A percentile compares a stretch with the other conserved stretches of the same genome.
Conservation (phyloP, 2,329 filamentous ascomycete genomes). For the Pseudophaeomoniella oleicola region DNA sequence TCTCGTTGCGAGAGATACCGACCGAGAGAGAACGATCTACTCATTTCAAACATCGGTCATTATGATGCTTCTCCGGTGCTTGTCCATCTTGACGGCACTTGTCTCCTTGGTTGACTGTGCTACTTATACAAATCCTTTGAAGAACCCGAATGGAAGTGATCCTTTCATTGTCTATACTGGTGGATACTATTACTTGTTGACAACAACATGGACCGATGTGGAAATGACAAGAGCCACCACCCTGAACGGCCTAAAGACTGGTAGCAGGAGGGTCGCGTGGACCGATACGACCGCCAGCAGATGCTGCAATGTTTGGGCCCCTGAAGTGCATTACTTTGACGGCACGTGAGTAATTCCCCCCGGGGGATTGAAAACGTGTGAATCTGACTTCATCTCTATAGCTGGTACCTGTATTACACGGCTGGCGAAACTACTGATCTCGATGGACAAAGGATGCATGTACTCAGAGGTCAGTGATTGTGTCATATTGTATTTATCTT, state of each 20-base stretch:
- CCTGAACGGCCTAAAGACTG: conserved; percentile 40
- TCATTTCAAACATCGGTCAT: no score
- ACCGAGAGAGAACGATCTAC: no score
- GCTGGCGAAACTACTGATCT: conserved; percentile 32
- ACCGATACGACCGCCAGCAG: conserved; percentile 29
- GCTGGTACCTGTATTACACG: conserved; percentile 45
- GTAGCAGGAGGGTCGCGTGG: conserved; percentile 36
- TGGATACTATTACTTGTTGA: conserved; percentile 43
- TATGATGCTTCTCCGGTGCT: no score
- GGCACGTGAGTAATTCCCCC: conserved; percentile 12
- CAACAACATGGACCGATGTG: conserved; percentile 41
- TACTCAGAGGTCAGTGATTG: conserved; percentile 29
- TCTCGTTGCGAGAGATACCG: no score
- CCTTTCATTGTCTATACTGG: conserved; percentile 37
- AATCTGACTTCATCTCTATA: conserved; percentile 5
- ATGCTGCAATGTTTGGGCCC: conserved; percentile 45
- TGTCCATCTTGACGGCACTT: no score
- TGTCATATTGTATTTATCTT: neutral
- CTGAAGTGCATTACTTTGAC: conserved; percentile 39
- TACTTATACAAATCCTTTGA: conserved; percentile 37
- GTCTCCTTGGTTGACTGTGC: neutral
- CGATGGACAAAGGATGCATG: conserved; percentile 36
- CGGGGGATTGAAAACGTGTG: neutral
- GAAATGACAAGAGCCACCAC: conserved; percentile 40
- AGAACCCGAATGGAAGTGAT: conserved; percentile 35